Evolutionary conservation across 257 asterid genomes (phyloP).

Genomic region (Lavandula angustifolia): DNA sequence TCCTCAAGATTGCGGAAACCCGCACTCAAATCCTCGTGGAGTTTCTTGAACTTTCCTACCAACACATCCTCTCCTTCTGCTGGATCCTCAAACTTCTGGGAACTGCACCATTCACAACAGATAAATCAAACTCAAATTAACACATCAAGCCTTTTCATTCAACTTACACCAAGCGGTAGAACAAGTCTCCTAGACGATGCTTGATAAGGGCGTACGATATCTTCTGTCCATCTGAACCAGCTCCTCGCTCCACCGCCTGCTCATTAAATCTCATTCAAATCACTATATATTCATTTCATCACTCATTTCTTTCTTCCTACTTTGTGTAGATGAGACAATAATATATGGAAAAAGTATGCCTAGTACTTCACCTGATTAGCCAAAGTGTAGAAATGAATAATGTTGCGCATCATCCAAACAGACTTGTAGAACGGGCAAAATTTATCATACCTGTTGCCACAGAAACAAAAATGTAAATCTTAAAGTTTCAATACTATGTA

Average conservation of each 20-base stretch:
- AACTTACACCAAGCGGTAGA: constrained; percentile 96
- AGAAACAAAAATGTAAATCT: constrained; percentile 17
- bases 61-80: constrained; percentile 92
- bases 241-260: constrained; percentile 98
- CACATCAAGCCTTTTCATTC: constrained; percentile 19
- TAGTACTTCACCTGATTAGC: constrained; percentile 82
- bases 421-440: constrained; percentile 99
- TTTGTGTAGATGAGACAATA: too few relatives aligned
- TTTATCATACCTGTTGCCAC: constrained; percentile 76
- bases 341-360: not conserved
- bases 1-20: constrained; percentile 99
- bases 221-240: constrained; percentile 98
- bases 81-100: constrained; percentile 98
- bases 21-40: constrained; percentile 78
- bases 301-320: too few relatives aligned
- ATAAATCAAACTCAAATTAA: constrained; percentile 6
- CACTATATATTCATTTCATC: not conserved
- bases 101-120: constrained; percentile 47
- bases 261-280: constrained; percentile 21
- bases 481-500: constrained; percentile 10
- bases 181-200: constrained; percentile 92
- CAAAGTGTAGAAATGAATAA: constrained; percentile 90
- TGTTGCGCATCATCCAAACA: constrained; percentile 99
- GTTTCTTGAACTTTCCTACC: constrained; percentile 80
- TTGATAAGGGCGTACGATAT: constrained; percentile 85